Conservation (phyloP, 2,329 filamentous ascomycete species). For the Fusarium proliferatum region DNA sequence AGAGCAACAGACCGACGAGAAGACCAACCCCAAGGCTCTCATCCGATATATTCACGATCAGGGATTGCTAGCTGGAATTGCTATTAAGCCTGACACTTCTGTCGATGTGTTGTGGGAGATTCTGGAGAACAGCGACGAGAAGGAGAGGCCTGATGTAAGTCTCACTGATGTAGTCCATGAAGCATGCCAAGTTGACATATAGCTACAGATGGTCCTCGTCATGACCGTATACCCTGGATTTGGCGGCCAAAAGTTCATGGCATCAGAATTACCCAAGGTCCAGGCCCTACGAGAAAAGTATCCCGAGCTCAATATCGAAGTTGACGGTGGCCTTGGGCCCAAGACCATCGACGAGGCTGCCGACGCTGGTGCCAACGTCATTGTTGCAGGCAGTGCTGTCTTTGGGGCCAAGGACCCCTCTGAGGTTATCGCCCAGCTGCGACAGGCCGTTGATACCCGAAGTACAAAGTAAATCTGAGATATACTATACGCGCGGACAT, state of each 20-base stretch:
- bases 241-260: slow-evolving; percentile 98
- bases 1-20: slow-evolving; percentile 72
- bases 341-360: slow-evolving; percentile 94
- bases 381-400: slow-evolving; percentile 95
- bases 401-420: slow-evolving; percentile 91
- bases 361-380: slow-evolving; percentile 96
- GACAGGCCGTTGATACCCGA: slow-evolving; percentile 78
- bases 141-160: slow-evolving; percentile 89
- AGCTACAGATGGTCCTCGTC: slow-evolving; percentile 88
- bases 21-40: slow-evolving; percentile 85
- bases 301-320: slow-evolving; percentile 94
- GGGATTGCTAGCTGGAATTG: slow-evolving; percentile 91
- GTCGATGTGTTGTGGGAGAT: slow-evolving; percentile 95
- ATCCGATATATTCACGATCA: slow-evolving; percentile 90
- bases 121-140: slow-evolving; percentile 75
- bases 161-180: not conserved
- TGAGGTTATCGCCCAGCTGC: slow-evolving; percentile 85
- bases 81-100: slow-evolving; percentile 91
- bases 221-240: slow-evolving; percentile 99
- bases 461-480: slow-evolving; percentile 52
- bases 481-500: not conserved
- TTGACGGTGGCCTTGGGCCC: slow-evolving; percentile 90
- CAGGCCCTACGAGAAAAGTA: slow-evolving; percentile 83
- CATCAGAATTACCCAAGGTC: slow-evolving; percentile 94
- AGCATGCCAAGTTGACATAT: slow-evolving; percentile 18